Base-by-base conservation (phyloP, 208 protist species). In the Kentomonas sorsogonicus region DNA sequence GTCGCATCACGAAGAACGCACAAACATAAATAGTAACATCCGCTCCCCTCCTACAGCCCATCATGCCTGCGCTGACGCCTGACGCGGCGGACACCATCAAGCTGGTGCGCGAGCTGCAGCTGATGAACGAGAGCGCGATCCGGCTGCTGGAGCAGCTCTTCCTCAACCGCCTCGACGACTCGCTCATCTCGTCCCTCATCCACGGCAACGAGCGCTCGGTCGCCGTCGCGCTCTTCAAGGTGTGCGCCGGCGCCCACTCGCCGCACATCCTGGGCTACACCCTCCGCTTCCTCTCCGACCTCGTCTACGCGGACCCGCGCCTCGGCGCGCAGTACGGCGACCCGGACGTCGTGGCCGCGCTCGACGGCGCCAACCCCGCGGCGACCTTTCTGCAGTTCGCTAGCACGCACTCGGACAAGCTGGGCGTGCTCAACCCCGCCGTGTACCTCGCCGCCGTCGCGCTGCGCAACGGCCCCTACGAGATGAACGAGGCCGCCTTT, bases 71-170 rank as follows among this genome's bases (percentile, higher is more conserved):
- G 2, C 66, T 89, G 50, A 83, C 86, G 0, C 48, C 74, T 1
- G 83, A 91, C 27, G 80, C 81, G 2, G 72, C 73, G 15, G 84
- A 89, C 53, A 81, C 72, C 5, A 61, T 94, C 29, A 60, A 61
- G 25, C 74, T 82, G 15, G 66, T 88, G 63, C 79, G 79, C 36
- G 72, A 82, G 66, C 67, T 86, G 61, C 63, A 77, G 40, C 62
- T 90, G 22, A 57, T 86, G 4, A 77, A 90, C 56, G 84, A 90
- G 45, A 36, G 60, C 30, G 64, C 66, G 9, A 66, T 89, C 26
- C 73, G 72, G 4, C 44, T 88, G 5, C 55, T 94, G 18, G 83
- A 89, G 69, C 88, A 92, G 40, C 75, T 94, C 55, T 85, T 94
- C 56, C 66, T 57, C 39, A 83, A 79, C 63, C 74, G 77, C 25